Evolutionary conservation across 331 rosid species (phyloP), one percentile per base, ranked within the genome.

Genomic region (Stylosanthes scabra): DNA sequence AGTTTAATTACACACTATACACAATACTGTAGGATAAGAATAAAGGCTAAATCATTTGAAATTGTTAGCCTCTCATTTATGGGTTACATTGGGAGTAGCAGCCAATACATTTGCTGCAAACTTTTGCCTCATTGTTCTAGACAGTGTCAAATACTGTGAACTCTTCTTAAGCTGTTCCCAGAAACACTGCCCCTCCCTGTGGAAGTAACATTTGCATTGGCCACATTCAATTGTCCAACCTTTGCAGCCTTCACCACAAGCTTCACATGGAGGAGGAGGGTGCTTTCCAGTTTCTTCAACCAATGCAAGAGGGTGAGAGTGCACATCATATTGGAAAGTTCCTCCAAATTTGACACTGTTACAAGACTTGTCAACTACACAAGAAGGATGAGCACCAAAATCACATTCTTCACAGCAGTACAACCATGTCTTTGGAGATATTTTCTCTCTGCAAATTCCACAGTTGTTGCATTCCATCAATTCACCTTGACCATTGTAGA

Each of bases 381-480:
- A 70, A 3, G 5, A 4, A 5, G 74, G 37, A 11, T 39, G 68
- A 46, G 34, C 66, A 59, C 11, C 5, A 3, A 71, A 28, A 1
- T 71, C 49, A 49, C 77, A 78, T 2, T 78, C 68, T 16, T 44
- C 70, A 51, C 83, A 79, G 28, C 25, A 28, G 41, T 65, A 79
- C 34, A 59, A 66, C 78, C 78, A 78, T 14, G 46, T 34, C 14
- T 37, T 58, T 0, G 27, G 6, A 58, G 15, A 4, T 11, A 8
- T 58, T 57, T 65, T 25, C 31, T 71, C 74, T 10, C 27, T 66
- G 70, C 78, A 78, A 13, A 78, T 71, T 2, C 46, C 56, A 58
- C 82, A 78, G 2, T 65, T 40, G 8, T 47, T 40, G 12, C 40
- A 10, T 47, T 72, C 49, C 29, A 56, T 49, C 45, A 49, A 61